These are phyloP conservation scores for Suillus variegatus DNA, from an alignment of 768 basidiomycete species.

Conservation along the genomic window DNA sequence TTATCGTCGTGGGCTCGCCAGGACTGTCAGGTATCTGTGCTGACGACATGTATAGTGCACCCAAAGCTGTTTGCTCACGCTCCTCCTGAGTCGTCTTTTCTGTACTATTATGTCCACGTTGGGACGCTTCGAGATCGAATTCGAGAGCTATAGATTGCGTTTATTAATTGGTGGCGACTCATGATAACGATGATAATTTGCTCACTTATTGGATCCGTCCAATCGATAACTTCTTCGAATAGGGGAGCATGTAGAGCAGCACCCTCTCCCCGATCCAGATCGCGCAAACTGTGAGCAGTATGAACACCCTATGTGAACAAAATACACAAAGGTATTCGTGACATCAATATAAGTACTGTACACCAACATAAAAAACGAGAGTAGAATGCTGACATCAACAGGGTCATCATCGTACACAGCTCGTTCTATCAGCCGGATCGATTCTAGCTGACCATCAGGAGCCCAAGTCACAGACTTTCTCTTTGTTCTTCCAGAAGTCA, in stretches of 20 bases:
- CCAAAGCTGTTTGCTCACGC: slow-evolving; percentile 76
- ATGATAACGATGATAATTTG: slow-evolving; percentile 22
- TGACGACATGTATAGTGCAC: slow-evolving; percentile 70
- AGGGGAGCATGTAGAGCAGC: slow-evolving; percentile 80
- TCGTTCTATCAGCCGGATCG: slow-evolving; percentile 78
- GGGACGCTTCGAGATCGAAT: slow-evolving; percentile 49
- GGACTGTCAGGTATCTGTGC: slow-evolving; percentile 80
- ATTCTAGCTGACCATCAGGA: slow-evolving; percentile 70
- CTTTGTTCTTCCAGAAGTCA: slow-evolving; percentile 53
- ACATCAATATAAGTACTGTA: slow-evolving; percentile 53
- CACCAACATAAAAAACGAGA: slow-evolving; percentile 37
- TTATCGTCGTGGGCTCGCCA: slow-evolving; percentile 60
- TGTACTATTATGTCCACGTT: slow-evolving; percentile 66
- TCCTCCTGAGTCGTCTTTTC: slow-evolving; percentile 74
- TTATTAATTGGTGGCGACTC: slow-evolving; percentile 20
- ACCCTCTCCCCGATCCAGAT: slow-evolving; percentile 86
- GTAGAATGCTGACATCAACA: slow-evolving; percentile 72
- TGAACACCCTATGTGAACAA: slow-evolving; percentile 67
- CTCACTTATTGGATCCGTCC: slow-evolving; percentile 83
- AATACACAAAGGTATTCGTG: slow-evolving; percentile 32
- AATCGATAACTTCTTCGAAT: slow-evolving; percentile 87
- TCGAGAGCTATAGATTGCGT: slow-evolving; percentile 64
- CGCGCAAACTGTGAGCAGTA: slow-evolving; percentile 71
- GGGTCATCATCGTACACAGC: slow-evolving; percentile 90
- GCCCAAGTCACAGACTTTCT: slow-evolving; percentile 83